phyloP scores from a whole-genome alignment of 768 basidiomycete genomes.

The Ephemerocybe angulata region DNA sequence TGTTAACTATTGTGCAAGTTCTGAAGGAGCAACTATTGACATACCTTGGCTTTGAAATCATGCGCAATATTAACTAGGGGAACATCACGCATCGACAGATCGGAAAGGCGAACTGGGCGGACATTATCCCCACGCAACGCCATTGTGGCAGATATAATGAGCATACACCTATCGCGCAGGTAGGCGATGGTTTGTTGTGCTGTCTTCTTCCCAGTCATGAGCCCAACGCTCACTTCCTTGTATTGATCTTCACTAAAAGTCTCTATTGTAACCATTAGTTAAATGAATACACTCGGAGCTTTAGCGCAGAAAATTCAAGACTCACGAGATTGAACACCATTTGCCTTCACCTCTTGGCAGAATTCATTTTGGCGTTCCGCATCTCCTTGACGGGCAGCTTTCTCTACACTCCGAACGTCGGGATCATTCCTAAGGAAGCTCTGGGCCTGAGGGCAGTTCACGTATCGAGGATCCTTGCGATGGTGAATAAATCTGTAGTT shows the following conservation, averaged over 20 bases:
- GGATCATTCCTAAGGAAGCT: neutral
- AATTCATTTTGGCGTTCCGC: neutral
- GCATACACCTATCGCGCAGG: neutral
- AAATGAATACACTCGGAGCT: neutral
- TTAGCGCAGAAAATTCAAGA: neutral
- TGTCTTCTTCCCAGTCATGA: neutral
- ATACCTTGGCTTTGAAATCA: neutral
- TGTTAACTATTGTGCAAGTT: neutral
- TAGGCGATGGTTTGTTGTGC: neutral
- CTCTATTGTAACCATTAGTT: neutral
- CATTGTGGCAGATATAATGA: neutral
- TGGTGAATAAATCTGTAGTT: neutral
- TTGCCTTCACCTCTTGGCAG: neutral
- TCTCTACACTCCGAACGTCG: neutral
- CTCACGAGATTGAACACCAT: neutral
- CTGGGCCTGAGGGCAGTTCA: neutral
- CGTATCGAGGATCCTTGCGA: neutral
- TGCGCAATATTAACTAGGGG: neutral
- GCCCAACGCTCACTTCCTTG: neutral
- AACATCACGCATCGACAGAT: neutral
- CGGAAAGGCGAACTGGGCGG: neutral
- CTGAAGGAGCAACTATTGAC: neutral
- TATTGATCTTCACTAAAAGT: neutral
- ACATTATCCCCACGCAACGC: neutral
- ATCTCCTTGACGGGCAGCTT: neutral